Evolutionary conservation across 2,329 filamentous ascomycete species (phyloP).

Genomic region (Pseudocercospora musae): DNA sequence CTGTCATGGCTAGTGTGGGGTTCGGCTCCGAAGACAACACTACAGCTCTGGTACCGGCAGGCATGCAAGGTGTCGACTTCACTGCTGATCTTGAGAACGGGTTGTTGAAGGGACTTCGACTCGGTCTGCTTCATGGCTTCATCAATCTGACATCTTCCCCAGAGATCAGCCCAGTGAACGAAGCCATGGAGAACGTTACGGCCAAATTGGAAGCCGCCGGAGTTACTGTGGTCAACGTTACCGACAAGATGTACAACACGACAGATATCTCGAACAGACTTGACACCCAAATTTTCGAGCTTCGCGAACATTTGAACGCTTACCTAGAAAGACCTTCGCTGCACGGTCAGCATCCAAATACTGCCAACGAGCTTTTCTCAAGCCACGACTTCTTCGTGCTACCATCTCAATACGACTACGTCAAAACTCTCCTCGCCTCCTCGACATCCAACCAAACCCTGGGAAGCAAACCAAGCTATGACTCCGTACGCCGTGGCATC

Average conservation of each 20-base stretch:
- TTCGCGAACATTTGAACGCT: conserved; percentile 52
- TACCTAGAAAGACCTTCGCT: conserved; percentile 53
- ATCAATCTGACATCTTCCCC: conserved; percentile 52
- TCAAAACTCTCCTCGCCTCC: conserved; percentile 50
- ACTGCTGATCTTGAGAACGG: conserved; percentile 36
- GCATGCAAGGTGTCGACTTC: conserved; percentile 47
- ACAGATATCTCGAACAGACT: conserved; percentile 44
- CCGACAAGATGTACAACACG: conserved; percentile 51
- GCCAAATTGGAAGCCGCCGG: conserved; percentile 47
- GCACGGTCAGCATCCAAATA: conserved; percentile 43
- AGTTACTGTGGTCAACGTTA: conserved; percentile 51
- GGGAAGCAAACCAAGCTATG: conserved; percentile 39
- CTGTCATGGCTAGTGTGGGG: conserved; percentile 46
- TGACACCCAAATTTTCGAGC: conserved; percentile 62
- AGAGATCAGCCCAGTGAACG: conserved; percentile 58
- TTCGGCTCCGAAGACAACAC: conserved; percentile 53
- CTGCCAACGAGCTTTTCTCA: conserved; percentile 51
- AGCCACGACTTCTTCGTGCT: conserved; percentile 57
- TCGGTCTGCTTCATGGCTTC: conserved; percentile 56
- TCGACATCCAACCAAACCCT: conserved; percentile 46
- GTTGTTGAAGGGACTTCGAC: conserved; percentile 41
- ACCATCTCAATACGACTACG: conserved; percentile 55
- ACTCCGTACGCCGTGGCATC: conserved; percentile 48
- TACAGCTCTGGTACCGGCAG: conserved; percentile 48
- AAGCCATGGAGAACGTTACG: conserved; percentile 50